A percentile compares a stretch with the other conserved stretches of the same genome.
phyloP scores from a whole-genome alignment of 331 rosid species.

The Cydonia oblonga region DNA sequence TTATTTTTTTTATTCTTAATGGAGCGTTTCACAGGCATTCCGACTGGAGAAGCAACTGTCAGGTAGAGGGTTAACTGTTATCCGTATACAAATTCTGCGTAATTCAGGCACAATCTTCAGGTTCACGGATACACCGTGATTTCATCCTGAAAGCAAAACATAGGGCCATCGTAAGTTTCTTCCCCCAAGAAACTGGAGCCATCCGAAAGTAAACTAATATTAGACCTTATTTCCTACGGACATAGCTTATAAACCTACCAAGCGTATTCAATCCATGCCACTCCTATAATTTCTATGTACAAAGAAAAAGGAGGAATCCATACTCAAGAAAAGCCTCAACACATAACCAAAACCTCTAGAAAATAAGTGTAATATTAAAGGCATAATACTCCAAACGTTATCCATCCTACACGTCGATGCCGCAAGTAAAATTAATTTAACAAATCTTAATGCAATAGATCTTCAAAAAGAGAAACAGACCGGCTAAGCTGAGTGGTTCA shows the following conservation, averaged over 20 bases:
- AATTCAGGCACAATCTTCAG: neutral
- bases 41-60: neutral
- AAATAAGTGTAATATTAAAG: neutral
- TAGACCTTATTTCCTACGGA: neutral
- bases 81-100: neutral
- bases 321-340: neutral
- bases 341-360: neutral
- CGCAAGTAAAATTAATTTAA: neutral
- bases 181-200: neutral
- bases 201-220: neutral
- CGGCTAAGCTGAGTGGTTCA: constrained; percentile 17
- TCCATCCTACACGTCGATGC: neutral
- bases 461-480: constrained; percentile 16
- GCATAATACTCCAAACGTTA: neutral
- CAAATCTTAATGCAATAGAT: neutral
- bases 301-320: neutral
- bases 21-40: neutral
- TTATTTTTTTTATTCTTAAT: neutral
- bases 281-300: neutral
- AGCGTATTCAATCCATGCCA: neutral
- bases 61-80: constrained; percentile 1
- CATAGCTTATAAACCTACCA: neutral
- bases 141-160: constrained; percentile 1
- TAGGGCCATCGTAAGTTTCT: too few relatives aligned
- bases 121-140: neutral